Evolutionary conservation across 2,329 filamentous ascomycete genomes (phyloP).

Genomic region (Elsinoe australis): DNA sequence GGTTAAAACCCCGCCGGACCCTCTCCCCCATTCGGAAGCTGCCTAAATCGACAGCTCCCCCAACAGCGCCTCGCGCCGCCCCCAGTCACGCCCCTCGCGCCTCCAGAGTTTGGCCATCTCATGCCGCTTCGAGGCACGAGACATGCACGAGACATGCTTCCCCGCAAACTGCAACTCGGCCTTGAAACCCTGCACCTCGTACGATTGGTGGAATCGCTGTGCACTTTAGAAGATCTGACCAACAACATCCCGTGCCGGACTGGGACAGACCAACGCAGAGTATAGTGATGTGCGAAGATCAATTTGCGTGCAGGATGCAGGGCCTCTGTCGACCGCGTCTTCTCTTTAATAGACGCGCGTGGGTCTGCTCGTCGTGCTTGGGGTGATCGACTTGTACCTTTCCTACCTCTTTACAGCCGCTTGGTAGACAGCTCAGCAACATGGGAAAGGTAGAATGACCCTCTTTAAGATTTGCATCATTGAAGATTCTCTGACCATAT

Average conservation of each 20-base stretch:
- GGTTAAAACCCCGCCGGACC: slow-evolving; percentile 12
- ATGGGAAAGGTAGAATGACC: slow-evolving; percentile 17
- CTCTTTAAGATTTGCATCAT: background rate
- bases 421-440: background rate
- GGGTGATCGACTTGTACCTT: slow-evolving; percentile 10
- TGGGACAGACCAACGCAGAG: slow-evolving; percentile 1
- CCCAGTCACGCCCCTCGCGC: slow-evolving; percentile 5
- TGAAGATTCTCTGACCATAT: background rate
- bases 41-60: slow-evolving; percentile 5
- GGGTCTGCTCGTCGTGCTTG: background rate
- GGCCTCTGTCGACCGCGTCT: background rate
- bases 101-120: background rate
- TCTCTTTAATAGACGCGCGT: slow-evolving; percentile 9
- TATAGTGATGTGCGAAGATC: slow-evolving; percentile 13
- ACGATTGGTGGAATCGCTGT: slow-evolving; percentile 8
- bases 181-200: background rate
- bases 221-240: background rate
- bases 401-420: background rate
- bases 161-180: slow-evolving; percentile 3
- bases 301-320: slow-evolving; percentile 12
- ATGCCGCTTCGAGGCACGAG: slow-evolving; percentile 9
- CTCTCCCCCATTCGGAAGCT: slow-evolving; percentile 10
- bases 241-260: slow-evolving; percentile 10
- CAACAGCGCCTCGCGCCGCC: background rate
- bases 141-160: slow-evolving; percentile 1